Percentiles rank a stretch among this genome's conserved stretches.
phyloP scores from a whole-genome alignment of 257 asterid species.

The Cinchona pubescens region DNA sequence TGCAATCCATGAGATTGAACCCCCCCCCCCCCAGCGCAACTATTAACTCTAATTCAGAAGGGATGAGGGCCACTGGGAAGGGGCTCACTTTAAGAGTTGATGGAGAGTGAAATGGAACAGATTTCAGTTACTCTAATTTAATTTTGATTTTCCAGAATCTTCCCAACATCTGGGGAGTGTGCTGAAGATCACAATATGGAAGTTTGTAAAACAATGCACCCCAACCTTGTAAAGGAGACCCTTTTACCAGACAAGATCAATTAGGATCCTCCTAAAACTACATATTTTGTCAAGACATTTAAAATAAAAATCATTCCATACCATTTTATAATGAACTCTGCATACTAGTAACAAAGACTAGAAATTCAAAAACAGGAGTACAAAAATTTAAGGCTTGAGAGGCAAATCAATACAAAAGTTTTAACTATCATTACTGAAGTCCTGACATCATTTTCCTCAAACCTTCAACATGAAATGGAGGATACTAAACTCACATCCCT shows the following conservation, averaged over 20 bases:
- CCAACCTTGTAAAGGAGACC: background rate
- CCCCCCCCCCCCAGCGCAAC: too few relatives aligned
- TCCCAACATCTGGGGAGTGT: too few relatives aligned
- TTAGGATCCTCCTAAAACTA: background rate
- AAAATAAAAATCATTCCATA: background rate
- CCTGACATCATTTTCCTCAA: background rate
- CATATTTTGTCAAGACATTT: background rate
- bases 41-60: too few relatives aligned
- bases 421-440: background rate
- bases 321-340: conserved; percentile 2
- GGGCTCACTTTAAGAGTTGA: too few relatives aligned
- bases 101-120: too few relatives aligned
- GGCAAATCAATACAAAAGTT: background rate
- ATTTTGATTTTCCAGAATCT: too few relatives aligned
- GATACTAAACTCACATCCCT: conserved; percentile 46
- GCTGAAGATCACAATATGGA: too few relatives aligned
- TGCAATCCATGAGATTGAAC: too few relatives aligned
- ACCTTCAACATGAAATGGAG: background rate
- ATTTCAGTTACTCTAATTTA: too few relatives aligned
- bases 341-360: background rate
- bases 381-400: background rate
- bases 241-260: background rate
- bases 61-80: too few relatives aligned
- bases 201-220: background rate
- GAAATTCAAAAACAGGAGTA: background rate